These are phyloP conservation scores for Cercophora samala DNA, from an alignment of 495 filamentous ascomycete species.

Conservation along the genomic window DNA sequence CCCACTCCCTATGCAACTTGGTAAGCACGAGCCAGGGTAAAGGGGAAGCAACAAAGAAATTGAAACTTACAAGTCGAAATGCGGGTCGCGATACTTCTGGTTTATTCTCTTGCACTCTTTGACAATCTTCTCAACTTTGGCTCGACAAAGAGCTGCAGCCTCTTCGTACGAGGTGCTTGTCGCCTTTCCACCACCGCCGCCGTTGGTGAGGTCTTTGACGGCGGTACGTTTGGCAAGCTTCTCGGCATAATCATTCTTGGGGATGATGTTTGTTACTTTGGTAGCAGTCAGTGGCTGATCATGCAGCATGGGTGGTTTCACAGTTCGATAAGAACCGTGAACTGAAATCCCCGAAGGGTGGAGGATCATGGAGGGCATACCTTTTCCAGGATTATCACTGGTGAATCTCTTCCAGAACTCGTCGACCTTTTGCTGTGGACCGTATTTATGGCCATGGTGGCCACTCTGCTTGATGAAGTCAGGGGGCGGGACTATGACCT, in stretches of 20 bases:
- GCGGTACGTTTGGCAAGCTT: conserved; percentile 60
- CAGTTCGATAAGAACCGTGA: background rate
- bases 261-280: conserved; percentile 67
- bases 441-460: conserved; percentile 37
- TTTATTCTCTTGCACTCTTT: conserved; percentile 81
- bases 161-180: conserved; percentile 68
- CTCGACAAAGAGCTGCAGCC: conserved; percentile 63
- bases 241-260: conserved; percentile 67
- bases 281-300: background rate
- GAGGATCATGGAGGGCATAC: conserved; percentile 20
- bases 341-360: background rate
- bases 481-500: background rate
- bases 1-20: conserved; percentile 48
- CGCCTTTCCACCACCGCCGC: conserved; percentile 22
- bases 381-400: conserved; percentile 57
- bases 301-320: background rate
- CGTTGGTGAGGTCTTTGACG: conserved; percentile 29
- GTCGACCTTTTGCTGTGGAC: conserved; percentile 66
- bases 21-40: too few species aligned
- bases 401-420: conserved; percentile 79
- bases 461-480: background rate
- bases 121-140: conserved; percentile 76
- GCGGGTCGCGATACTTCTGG: conserved; percentile 83
- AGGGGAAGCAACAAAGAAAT: too few species aligned
- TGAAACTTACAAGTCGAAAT: conserved; percentile 65